Conservation (phyloP, 1,139 yeast genomes). For the Protomyces gravidus region DNA sequence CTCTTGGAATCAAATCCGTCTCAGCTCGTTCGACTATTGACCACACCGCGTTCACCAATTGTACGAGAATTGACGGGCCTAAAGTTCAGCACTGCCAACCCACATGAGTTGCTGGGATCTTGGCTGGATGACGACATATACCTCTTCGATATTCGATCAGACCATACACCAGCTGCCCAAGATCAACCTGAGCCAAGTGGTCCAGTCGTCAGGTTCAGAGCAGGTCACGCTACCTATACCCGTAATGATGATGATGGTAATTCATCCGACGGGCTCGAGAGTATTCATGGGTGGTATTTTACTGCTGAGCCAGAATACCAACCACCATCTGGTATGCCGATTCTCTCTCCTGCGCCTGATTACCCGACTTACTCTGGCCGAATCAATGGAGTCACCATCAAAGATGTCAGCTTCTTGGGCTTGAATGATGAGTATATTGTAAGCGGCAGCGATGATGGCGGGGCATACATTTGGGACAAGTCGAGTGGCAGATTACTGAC, state of each 20-base stretch:
- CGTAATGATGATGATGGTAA: too few species aligned
- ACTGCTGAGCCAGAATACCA: too few species aligned
- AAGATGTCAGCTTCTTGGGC: constrained; percentile 34
- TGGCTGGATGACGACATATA: constrained; percentile 33
- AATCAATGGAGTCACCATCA: constrained; percentile 27
- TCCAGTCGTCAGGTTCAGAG: too few species aligned
- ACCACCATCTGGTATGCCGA: too few species aligned
- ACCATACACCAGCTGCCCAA: too few species aligned
- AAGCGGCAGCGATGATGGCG: constrained; percentile 35
- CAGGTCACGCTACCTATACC: too few species aligned
- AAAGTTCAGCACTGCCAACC: constrained; percentile 30
- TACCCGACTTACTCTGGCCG: constrained; percentile 19
- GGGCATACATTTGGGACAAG: constrained; percentile 32
- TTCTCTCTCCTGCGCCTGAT: too few species aligned
- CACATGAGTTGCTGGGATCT: constrained; percentile 33
- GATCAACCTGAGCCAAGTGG: too few species aligned
- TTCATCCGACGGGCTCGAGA: too few species aligned
- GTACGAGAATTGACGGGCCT: constrained; percentile 31
- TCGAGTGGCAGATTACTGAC: constrained; percentile 28
- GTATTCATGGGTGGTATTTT: too few species aligned
- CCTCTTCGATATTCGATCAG: constrained; percentile 30
- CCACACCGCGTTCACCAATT: background rate
- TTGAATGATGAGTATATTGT: constrained; percentile 33
- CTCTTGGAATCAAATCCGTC: background rate
- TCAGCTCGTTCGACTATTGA: background rate